Evolutionary conservation across 306 rosid genomes (phyloP), one percentile per base, ranked within the genome.

Genomic region (Sicyos edulis): DNA sequence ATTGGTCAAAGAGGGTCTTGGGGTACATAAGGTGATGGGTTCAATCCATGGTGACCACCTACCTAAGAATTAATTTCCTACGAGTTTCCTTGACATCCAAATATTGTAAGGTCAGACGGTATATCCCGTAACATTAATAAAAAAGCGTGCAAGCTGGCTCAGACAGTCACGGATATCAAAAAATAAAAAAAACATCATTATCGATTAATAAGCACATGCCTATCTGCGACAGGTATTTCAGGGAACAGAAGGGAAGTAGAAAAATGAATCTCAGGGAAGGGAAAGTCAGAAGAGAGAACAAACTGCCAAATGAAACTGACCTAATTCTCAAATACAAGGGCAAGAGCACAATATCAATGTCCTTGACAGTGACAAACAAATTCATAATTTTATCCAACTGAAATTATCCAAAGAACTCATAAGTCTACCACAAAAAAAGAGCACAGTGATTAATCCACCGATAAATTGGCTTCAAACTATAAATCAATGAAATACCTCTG

Each of bases 401-500:
- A 66, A 20, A 7, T 47, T 54, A 66, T 45, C 55, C 54, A 44
- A 44, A 42, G 34, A 65, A 55, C 40, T 66, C 55, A 12, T 20
- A 66, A 17, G 21, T 42, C 54, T 45, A 45, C 20, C 72, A 20
- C 53, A 71, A 54, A 71, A 71, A 32, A 71, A 54, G 53, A 71
- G 53, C 13, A 54, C 62, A 54, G 63, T 32, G n/a, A n/a, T 24
- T 54, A 16, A 44, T 44, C 19, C 66, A 56, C 32, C 11, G 9
- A 65, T 11, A 68, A 14, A 7, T 8, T 7, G 47, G 75, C 34
- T 17, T 54, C 15, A 71, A 55, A 55, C 8, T 51, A 69, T 51
- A 49, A 51, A 69, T 54, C 50, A 32, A 29, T 32, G 19, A 52
- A n/a, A 26, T 90, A 95, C 99, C 97, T 95, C 95, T 0, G 95